A percentile compares a stretch with the other conserved stretches of the same genome.
These are phyloP conservation scores for Cladosporium oxysporum DNA, from an alignment of 2,329 filamentous ascomycete genomes.

Conservation along the genomic window DNA sequence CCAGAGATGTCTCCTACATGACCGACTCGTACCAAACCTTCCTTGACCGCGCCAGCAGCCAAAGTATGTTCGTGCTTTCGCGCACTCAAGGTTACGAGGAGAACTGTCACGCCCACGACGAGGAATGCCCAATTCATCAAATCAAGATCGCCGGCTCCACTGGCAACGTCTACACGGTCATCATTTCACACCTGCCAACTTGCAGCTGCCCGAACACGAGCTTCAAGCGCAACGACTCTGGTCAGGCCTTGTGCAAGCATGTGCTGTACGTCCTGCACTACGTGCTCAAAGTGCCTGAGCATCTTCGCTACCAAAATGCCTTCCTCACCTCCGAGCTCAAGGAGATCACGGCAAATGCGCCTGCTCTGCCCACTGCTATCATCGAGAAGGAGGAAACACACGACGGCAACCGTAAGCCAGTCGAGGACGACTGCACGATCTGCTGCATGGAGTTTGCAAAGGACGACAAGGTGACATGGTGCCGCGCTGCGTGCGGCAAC, in stretches of 20 bases:
- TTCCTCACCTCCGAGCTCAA: conserved; percentile 60
- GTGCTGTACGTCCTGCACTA: conserved; percentile 61
- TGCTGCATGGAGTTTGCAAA: conserved; percentile 60
- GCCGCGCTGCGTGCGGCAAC: conserved; percentile 62
- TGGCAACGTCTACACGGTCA: conserved; percentile 62
- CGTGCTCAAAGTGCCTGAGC: conserved; percentile 57
- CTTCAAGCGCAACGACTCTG: conserved; percentile 30
- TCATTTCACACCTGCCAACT: conserved; percentile 52
- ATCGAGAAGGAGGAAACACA: conserved; percentile 34
- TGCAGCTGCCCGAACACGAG: conserved; percentile 29
- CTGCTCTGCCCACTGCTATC: conserved; percentile 47
- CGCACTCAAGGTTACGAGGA: conserved; percentile 49
- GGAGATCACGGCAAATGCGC: conserved; percentile 56
- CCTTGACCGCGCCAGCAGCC: conserved; percentile 28
- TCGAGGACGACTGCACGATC: conserved; percentile 65
- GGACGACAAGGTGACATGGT: conserved; percentile 57
- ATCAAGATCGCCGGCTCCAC: conserved; percentile 62
- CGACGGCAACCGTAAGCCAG: conserved; percentile 56
- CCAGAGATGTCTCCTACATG: conserved; percentile 17
- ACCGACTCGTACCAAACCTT: conserved; percentile 27
- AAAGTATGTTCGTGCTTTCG: conserved; percentile 58
- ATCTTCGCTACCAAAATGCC: conserved; percentile 62
- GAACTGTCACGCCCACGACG: conserved; percentile 50
- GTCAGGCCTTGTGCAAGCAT: conserved; percentile 62
- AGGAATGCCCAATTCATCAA: conserved; percentile 52